Evolutionary conservation across 1,284 basidiomycete genomes (phyloP).

Genomic region (Boletellus deceptivus): DNA sequence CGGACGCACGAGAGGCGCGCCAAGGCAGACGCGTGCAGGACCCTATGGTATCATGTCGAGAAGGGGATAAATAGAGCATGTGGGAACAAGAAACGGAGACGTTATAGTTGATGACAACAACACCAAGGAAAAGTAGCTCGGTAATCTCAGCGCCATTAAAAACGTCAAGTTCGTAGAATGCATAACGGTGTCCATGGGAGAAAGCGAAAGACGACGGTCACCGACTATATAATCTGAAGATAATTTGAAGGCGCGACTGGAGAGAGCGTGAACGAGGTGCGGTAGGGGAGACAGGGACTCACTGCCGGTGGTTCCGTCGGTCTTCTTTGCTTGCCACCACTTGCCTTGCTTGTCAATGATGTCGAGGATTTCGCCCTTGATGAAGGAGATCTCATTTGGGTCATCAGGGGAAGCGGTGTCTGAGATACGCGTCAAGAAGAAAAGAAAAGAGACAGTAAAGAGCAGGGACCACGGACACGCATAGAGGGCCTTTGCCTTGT

Average conservation of each 20-base stretch:
- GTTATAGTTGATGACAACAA: constrained; percentile 32
- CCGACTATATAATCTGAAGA: constrained; percentile 62
- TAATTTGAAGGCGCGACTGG: constrained; percentile 81
- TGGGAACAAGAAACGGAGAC: constrained; percentile 18
- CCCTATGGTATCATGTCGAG: constrained; percentile 33
- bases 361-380: constrained; percentile 91
- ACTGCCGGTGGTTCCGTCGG: constrained; percentile 83
- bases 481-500: constrained; percentile 87
- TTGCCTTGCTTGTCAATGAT: constrained; percentile 93
- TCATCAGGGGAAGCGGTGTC: constrained; percentile 93
- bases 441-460: constrained; percentile 10
- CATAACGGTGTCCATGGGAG: constrained; percentile 20
- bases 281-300: constrained; percentile 34
- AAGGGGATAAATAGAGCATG: constrained; percentile 28
- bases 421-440: constrained; percentile 29
- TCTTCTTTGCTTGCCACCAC: constrained; percentile 93
- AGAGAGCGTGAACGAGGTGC: constrained; percentile 17
- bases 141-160: constrained; percentile 25
- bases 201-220: constrained; percentile 5
- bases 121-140: constrained; percentile 20
- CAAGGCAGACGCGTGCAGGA: constrained; percentile 14
- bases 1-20: constrained; percentile 3
- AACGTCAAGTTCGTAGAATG: constrained; percentile 33
- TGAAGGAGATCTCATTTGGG: constrained; percentile 94
- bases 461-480: constrained; percentile 58